A percentile compares a stretch with the other conserved stretches of the same genome.
phyloP scores from a whole-genome alignment of 345 rosid genomes.

The Populus nigra region DNA sequence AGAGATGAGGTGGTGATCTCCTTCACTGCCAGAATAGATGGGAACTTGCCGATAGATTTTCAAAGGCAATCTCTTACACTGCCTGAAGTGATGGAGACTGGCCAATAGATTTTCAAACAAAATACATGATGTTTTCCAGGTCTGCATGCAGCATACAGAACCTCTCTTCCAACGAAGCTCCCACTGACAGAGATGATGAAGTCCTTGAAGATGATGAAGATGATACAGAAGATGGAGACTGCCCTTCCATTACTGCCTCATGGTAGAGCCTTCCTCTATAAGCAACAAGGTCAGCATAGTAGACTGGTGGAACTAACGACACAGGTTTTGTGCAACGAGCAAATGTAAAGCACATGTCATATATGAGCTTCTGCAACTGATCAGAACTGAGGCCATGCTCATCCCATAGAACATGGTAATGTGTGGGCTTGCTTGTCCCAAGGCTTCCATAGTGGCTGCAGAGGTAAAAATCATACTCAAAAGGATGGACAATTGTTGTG shows the following conservation, averaged over 20 bases:
- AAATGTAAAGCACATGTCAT: conserved; percentile 78
- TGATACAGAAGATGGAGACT: conserved; percentile 41
- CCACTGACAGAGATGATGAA: conserved; percentile 39
- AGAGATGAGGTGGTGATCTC: neutral
- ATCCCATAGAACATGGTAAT: conserved; percentile 74
- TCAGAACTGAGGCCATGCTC: conserved; percentile 66
- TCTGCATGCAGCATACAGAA: conserved; percentile 53
- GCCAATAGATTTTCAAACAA: conserved; percentile 40
- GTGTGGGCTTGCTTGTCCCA: conserved; percentile 88
- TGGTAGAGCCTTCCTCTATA: conserved; percentile 68
- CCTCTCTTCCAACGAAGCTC: conserved; percentile 41
- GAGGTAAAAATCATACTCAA: conserved; percentile 69
- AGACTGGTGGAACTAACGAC: conserved; percentile 75
- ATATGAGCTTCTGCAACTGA: conserved; percentile 62
- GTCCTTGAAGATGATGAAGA: conserved; percentile 43
- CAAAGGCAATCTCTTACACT: conserved; percentile 30
- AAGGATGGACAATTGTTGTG: conserved; percentile 63
- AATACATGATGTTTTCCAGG: conserved; percentile 68
- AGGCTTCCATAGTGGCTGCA: conserved; percentile 76
- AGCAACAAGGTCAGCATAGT: conserved; percentile 85
- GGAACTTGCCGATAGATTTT: conserved; percentile 2
- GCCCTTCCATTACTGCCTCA: conserved; percentile 50
- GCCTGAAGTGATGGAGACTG: neutral
- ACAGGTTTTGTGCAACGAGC: conserved; percentile 87
- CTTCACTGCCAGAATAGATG: conserved; percentile 5